Conservation (phyloP, 148 eudicot species). For the Silene conica region DNA sequence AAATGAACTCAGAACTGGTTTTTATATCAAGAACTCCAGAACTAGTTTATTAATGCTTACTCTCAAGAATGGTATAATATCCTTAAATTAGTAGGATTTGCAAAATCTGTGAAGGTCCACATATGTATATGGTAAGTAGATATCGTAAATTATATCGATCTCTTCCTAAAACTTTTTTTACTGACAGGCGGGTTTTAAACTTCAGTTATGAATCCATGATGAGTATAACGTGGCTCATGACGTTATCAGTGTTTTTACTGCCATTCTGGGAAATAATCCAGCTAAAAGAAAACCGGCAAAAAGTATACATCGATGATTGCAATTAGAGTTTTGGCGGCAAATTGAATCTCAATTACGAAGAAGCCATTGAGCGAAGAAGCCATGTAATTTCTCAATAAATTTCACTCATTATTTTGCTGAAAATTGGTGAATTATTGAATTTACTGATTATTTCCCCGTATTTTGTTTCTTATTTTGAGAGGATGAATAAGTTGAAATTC, state of each 20-base stretch:
- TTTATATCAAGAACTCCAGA: constrained; percentile 10
- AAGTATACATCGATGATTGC: background rate
- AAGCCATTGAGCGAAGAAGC: no score
- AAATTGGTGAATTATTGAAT: background rate
- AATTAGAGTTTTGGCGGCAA: constrained; percentile 7
- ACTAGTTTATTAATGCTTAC: constrained; percentile 9
- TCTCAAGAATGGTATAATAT: no score
- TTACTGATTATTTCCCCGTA: background rate
- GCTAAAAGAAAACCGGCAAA: background rate
- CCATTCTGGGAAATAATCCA: no score
- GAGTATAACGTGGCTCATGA: background rate
- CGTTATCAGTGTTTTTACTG: background rate
- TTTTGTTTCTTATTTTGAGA: background rate
- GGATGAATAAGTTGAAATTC: background rate
- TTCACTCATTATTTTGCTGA: background rate
- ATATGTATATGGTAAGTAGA: no score
- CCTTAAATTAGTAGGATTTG: no score
- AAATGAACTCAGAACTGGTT: background rate
- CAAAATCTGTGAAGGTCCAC: no score
- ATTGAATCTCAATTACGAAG: background rate
- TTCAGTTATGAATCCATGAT: no score
- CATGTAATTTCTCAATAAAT: background rate
- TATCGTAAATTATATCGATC: no score
- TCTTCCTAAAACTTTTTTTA: background rate
- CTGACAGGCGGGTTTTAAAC: background rate